A percentile compares a stretch with the other conserved stretches of the same genome.
Evolutionary conservation across 306 rosid genomes (phyloP).

Genomic region (Macrotyloma uniflorum): DNA sequence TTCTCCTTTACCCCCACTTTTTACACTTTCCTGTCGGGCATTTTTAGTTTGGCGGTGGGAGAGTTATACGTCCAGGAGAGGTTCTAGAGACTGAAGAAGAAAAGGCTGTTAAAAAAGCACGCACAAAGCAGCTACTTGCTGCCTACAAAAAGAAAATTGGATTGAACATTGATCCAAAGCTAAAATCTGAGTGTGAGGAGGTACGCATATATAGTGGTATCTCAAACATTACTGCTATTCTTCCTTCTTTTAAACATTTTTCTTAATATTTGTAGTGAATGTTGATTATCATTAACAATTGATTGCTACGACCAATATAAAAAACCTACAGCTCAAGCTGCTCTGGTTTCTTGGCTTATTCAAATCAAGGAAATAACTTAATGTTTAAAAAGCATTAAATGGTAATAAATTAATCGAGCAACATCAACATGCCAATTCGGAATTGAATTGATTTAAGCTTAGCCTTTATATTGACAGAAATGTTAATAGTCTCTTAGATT

Average conservation of each 20-base stretch:
- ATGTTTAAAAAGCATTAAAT: neutral
- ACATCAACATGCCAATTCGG: neutral
- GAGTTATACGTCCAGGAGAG: slow-evolving; percentile 71
- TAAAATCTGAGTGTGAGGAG: slow-evolving; percentile 78
- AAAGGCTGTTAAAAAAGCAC: slow-evolving; percentile 74
- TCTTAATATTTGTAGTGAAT: slow-evolving; percentile 12
- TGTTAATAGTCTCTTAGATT: neutral
- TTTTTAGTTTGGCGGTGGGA: slow-evolving; percentile 89
- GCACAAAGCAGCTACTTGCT: slow-evolving; percentile 67
- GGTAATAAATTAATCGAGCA: neutral
- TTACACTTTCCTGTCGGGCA: neutral
- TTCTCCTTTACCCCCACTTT: neutral
- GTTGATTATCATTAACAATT: slow-evolving; percentile 14
- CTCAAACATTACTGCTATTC: neutral
- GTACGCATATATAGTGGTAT: slow-evolving; percentile 37
- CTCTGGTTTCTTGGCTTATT: slow-evolving; percentile 12
- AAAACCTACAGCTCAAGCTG: neutral
- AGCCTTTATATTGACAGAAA: neutral
- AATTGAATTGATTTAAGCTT: neutral
- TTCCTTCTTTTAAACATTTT: neutral
- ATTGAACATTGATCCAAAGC: slow-evolving; percentile 63
- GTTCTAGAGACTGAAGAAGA: slow-evolving; percentile 82
- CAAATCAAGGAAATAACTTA: slow-evolving; percentile 11
- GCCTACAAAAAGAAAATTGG: slow-evolving; percentile 73
- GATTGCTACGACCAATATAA: neutral